A percentile compares a stretch with the other conserved stretches of the same genome.
phyloP scores from a whole-genome alignment of 257 asterid species.

The Striga asiatica region DNA sequence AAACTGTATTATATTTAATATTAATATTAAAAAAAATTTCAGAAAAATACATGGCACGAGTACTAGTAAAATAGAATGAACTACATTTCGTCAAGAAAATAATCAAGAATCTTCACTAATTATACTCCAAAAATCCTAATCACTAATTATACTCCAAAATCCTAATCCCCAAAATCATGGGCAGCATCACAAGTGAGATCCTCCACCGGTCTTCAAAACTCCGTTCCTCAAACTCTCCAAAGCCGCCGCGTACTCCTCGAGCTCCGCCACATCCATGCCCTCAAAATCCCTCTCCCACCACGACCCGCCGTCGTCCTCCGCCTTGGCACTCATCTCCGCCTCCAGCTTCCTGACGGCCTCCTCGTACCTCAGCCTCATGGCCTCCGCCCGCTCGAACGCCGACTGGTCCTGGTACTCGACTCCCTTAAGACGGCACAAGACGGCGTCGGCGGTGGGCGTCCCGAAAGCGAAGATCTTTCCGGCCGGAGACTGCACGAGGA shows the following conservation, averaged over 20 bases:
- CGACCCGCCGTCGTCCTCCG: background rate
- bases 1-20: no score
- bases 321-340: conserved; percentile 10
- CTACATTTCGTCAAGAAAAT: no score
- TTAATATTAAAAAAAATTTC: no score
- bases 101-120: no score
- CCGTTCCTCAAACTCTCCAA: conserved; percentile 26
- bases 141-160: no score
- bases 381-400: background rate
- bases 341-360: conserved; percentile 19
- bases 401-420: background rate
- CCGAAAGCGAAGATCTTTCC: conserved; percentile 18
- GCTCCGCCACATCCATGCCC: conserved; percentile 26
- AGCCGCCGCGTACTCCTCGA: conserved; percentile 24
- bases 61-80: no score
- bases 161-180: no score
- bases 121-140: no score
- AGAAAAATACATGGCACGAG: no score
- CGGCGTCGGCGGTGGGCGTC: conserved; percentile 14
- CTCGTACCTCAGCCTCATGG: conserved; percentile 12
- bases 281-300: conserved; percentile 33
- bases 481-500: conserved; percentile 28
- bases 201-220: no score
- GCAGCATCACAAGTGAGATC: no score
- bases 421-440: conserved; percentile 10